Conservation (phyloP, 2,329 filamentous ascomycete genomes). For the Xylaria digitata region DNA sequence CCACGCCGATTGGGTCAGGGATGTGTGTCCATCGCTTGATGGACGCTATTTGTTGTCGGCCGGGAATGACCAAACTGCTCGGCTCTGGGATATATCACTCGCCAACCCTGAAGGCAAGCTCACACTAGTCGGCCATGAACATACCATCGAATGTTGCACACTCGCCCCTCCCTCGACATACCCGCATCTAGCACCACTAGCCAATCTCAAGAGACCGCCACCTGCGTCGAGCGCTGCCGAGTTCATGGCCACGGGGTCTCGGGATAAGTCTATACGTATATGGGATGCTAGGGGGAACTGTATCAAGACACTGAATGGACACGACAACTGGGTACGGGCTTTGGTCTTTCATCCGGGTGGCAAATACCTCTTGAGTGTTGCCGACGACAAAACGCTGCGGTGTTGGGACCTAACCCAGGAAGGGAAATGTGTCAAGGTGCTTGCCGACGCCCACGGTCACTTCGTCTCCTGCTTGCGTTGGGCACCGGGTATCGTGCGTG, state of each 20-base stretch:
- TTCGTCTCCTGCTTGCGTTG: conserved; percentile 90
- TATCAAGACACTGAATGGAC: conserved; percentile 85
- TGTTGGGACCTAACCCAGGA: conserved; percentile 96
- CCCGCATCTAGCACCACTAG: conserved; percentile 77
- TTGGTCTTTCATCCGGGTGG: conserved; percentile 91
- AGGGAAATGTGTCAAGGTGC: conserved; percentile 85
- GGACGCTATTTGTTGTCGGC: conserved; percentile 85
- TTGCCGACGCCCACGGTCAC: conserved; percentile 81
- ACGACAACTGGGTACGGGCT: conserved; percentile 93
- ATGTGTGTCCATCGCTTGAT: conserved; percentile 84
- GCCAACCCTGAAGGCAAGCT: conserved; percentile 77
- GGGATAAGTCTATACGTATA: conserved; percentile 90
- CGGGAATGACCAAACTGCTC: conserved; percentile 82
- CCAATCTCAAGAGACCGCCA: conserved; percentile 85
- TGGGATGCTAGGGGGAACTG: conserved; percentile 89
- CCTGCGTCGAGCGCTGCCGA: conserved; percentile 80
- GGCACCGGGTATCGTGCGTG: conserved; percentile 81
- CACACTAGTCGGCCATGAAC: conserved; percentile 86
- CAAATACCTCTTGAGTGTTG: conserved; percentile 86
- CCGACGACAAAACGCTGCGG: conserved; percentile 90
- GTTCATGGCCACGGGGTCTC: conserved; percentile 87
- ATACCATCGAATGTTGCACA: conserved; percentile 85
- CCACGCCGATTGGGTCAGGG: conserved; percentile 91
- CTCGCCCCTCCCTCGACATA: conserved; percentile 86
- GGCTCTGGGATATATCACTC: conserved; percentile 85